Conservation (phyloP, 805 yeast genomes). For the Candida germanica region DNA sequence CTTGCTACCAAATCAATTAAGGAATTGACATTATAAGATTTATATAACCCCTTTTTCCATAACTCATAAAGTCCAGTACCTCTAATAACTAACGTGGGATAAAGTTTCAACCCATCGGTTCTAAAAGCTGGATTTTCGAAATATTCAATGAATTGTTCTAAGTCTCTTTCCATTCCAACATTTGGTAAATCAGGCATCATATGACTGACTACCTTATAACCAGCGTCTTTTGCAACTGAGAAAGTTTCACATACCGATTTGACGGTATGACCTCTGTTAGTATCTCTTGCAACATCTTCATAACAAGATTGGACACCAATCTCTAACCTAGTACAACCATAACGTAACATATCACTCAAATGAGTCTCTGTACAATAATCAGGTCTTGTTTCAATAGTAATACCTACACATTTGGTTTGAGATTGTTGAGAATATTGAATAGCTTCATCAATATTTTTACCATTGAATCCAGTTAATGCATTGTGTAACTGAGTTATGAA, state of each 20-base stretch:
- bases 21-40: conserved; percentile 92
- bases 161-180: conserved; percentile 97
- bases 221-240: conserved; percentile 95
- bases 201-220: conserved; percentile 95
- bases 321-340: conserved; percentile 95
- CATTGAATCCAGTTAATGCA: conserved; percentile 90
- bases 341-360: conserved; percentile 89
- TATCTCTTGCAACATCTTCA: conserved; percentile 97
- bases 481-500: conserved; percentile 90
- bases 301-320: conserved; percentile 96
- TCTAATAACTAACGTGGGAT: conserved; percentile 94
- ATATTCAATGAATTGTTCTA: conserved; percentile 93
- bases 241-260: conserved; percentile 94
- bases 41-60: conserved; percentile 95
- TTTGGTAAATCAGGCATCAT: conserved; percentile 99
- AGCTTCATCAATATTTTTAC: conserved; percentile 85
- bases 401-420: conserved; percentile 95
- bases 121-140: conserved; percentile 96
- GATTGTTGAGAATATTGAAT: conserved; percentile 89
- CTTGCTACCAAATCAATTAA: conserved; percentile 93
- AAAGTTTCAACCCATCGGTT: conserved; percentile 93
- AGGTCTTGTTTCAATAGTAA: conserved; percentile 96
- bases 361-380: conserved; percentile 97
- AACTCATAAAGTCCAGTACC: conserved; percentile 96
- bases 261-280: conserved; percentile 97